Evolutionary conservation across 306 rosid genomes (phyloP).

Genomic region (Vigna radiata): DNA sequence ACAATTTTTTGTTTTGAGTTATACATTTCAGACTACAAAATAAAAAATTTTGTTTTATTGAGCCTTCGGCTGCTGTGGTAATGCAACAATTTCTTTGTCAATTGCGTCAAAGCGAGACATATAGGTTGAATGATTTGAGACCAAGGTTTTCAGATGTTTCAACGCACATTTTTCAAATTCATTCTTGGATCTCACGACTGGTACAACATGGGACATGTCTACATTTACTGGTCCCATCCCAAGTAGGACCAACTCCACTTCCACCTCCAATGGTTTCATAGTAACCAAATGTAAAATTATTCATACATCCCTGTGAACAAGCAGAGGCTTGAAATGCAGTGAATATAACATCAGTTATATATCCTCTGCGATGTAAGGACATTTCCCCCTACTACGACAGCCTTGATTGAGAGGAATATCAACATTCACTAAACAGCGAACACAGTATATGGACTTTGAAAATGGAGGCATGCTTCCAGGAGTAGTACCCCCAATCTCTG

Average conservation of each 20-base stretch:
- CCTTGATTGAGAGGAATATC: constrained; percentile 99
- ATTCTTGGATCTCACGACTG: too few species aligned
- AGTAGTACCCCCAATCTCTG: constrained; percentile 89
- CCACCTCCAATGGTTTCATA: constrained; percentile 99
- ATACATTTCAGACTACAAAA: too few species aligned
- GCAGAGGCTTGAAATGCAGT: constrained; percentile 97
- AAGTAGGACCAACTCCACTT: constrained; percentile 91
- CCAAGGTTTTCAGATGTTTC: too few species aligned
- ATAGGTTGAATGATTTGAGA: too few species aligned
- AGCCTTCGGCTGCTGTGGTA: too few species aligned
- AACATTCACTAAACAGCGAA: constrained; percentile 86
- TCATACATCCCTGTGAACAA: constrained; percentile 98
- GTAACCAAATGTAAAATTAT: constrained; percentile 94
- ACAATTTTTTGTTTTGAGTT: too few species aligned
- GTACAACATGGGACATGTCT: too few species aligned
- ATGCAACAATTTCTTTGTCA: too few species aligned
- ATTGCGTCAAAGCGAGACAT: too few species aligned
- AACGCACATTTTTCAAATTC: too few species aligned
- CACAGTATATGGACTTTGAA: constrained; percentile 84
- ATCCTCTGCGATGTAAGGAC: constrained; percentile 95
- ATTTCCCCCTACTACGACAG: constrained; percentile 91
- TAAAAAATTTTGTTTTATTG: too few species aligned
- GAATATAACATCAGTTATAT: constrained; percentile 86
- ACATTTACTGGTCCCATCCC: constrained; percentile 63
- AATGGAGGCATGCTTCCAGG: constrained; percentile 99